These are phyloP conservation scores for Gentiana macrophylla DNA, from an alignment of 257 asterid species.

Conservation along the genomic window DNA sequence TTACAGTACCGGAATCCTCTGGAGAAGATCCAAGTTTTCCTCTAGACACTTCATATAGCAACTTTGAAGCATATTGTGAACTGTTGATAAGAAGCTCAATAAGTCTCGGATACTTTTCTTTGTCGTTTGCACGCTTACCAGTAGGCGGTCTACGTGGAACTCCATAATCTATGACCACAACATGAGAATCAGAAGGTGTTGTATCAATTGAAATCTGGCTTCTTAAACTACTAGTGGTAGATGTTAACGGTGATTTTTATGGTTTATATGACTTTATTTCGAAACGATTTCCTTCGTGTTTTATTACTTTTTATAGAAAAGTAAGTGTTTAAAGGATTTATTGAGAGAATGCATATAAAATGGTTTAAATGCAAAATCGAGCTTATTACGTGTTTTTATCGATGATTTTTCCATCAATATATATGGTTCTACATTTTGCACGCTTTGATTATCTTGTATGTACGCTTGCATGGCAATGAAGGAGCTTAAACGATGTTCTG, in stretches of 20 bases:
- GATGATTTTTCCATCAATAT: no score
- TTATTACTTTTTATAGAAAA: no score
- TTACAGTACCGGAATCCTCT: constrained; percentile 27
- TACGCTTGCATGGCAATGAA: no score
- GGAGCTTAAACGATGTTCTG: no score
- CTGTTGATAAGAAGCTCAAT: constrained; percentile 92
- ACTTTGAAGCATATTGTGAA: constrained; percentile 60
- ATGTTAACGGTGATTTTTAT: background rate
- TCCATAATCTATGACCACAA: constrained; percentile 93
- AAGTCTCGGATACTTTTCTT: constrained; percentile 79
- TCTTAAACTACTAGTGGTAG: constrained; percentile 45
- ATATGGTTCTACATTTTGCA: no score
- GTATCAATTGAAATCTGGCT: constrained; percentile 44
- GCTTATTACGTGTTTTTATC: no score
- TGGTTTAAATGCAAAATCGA: no score
- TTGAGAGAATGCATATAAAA: no score
- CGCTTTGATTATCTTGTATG: no score
- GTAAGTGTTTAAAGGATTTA: no score
- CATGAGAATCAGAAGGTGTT: constrained; percentile 33
- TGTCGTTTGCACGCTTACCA: constrained; percentile 85
- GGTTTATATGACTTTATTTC: no score
- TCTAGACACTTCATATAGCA: constrained; percentile 67
- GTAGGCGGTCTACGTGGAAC: constrained; percentile 99
- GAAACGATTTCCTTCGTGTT: no score
- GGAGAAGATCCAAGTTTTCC: constrained; percentile 64